Evolutionary conservation across 257 asterid species (phyloP), one percentile per base, ranked within the genome.

Genomic region (Asclepias syriaca): DNA sequence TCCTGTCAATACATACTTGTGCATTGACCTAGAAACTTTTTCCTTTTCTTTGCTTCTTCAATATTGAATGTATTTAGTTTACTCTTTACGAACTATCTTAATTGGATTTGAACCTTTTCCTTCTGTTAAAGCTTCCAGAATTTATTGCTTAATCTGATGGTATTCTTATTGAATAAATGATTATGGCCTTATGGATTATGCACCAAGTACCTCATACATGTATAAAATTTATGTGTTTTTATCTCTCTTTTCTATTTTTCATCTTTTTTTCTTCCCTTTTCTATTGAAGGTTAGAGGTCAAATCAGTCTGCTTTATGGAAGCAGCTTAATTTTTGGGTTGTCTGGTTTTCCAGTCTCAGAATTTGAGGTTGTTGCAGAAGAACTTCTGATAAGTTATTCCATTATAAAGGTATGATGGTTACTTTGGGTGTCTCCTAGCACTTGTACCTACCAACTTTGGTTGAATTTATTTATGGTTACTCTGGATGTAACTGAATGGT

Each of bases 331-430:
- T 76, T 93, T 93, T 76, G 98, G 98, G 40, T 80, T 93, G 88
- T 82, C 96, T n/a, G 81, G 84, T 27, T 86, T 29, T 83, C 98
- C 97, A 57, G 89, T 91, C 79, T 93, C 98, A 55, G 98, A 93
- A 82, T 93, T 93, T 82, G 98, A 93, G 87, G 92, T 93, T 72
- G 94, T 91, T 64, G 98, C 98, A 1, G 98, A 93, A 81, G 98
- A 93, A 84, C 97, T 93, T 72, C 87, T 93, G 75, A 93, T 93
- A 89, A 93, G 98, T 75, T 88, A 85, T 81, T 93, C 98, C 18
- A 64, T 78, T 59, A 93, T 93, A 77, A 89, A 93, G 98, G 98
- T 93, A 82, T 21, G 65, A 21, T 14, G 49, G 24, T 65, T 81
- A 39, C 7, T 32, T 22, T 68, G 37, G 56, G 19, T 19, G 59